Evolutionary conservation across 805 yeast genomes (phyloP).

Genomic region (Candida fluviatilis): DNA sequence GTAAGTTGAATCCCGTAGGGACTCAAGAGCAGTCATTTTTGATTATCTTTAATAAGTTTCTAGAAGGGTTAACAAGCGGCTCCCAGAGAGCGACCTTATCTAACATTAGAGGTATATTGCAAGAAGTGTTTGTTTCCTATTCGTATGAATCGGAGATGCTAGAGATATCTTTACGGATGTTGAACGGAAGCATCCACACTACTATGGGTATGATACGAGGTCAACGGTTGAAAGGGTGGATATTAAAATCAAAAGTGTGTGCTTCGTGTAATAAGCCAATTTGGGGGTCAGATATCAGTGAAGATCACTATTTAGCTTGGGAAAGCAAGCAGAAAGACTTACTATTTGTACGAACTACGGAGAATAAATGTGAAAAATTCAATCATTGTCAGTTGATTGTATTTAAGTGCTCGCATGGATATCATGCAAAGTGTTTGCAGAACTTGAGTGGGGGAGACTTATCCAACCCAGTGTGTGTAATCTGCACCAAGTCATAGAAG

Average conservation of each 20-base stretch:
- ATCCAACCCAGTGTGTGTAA: not conserved
- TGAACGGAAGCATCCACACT: conserved; percentile 53
- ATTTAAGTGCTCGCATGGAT: conserved; percentile 65
- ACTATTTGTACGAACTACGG: not conserved
- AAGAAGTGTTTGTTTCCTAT: conserved; percentile 61
- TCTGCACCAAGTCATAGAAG: no score
- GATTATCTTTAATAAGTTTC: conserved; percentile 49
- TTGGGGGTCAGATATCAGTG: conserved; percentile 62
- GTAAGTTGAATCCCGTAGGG: conserved; percentile 16
- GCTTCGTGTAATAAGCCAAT: conserved; percentile 71
- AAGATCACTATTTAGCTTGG: conserved; percentile 54
- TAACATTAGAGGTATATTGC: conserved; percentile 55
- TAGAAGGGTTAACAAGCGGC: conserved; percentile 38
- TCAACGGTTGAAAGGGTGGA: conserved; percentile 58
- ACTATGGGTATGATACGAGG: conserved; percentile 41
- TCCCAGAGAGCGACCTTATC: conserved; percentile 50
- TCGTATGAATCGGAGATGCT: conserved; percentile 59
- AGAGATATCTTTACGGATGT: conserved; percentile 45
- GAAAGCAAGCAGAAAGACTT: conserved; percentile 33
- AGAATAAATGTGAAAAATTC: conserved; percentile 8
- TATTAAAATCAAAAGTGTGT: conserved; percentile 47
- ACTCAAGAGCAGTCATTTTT: conserved; percentile 40
- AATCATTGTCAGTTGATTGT: conserved; percentile 39
- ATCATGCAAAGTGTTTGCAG: conserved; percentile 54
- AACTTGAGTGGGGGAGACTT: conserved; percentile 23